Conservation (phyloP, 176 grass and related monocot species). For the Raddia guianensis region DNA sequence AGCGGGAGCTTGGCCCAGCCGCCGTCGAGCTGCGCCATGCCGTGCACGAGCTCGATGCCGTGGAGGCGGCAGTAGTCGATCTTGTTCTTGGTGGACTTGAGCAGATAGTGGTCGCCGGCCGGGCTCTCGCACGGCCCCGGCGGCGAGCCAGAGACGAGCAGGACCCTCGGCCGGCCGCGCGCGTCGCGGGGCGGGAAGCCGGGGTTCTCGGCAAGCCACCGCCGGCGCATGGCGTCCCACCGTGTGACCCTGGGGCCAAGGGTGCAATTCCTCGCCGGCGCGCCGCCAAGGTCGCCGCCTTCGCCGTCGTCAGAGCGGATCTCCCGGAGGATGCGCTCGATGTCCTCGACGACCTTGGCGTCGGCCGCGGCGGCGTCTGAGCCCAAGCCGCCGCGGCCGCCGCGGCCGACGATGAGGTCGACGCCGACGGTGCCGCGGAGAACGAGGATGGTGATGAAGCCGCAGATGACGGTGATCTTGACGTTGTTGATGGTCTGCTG, state of each 20-base stretch:
- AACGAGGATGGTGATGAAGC: conserved; percentile 56
- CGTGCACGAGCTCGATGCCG: conserved; percentile 61
- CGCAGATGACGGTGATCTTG: conserved; percentile 51
- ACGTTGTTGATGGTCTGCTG: conserved; percentile 54
- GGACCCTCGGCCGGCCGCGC: conserved; percentile 35
- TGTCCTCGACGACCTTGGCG: conserved; percentile 39
- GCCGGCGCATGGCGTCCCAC: conserved; percentile 59
- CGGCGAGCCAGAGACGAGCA: conserved; percentile 56
- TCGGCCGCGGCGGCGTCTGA: background rate
- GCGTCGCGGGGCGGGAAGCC: conserved; percentile 51
- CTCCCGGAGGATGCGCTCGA: conserved; percentile 57
- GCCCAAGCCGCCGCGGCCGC: background rate
- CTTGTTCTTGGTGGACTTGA: conserved; percentile 71
- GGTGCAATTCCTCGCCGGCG: conserved; percentile 33
- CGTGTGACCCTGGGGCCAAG: conserved; percentile 53
- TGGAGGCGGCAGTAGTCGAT: conserved; percentile 70
- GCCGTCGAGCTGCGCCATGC: conserved; percentile 45
- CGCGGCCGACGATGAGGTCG: conserved; percentile 21
- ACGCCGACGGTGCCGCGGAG: conserved; percentile 60
- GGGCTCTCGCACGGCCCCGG: conserved; percentile 49
- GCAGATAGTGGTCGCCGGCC: conserved; percentile 55
- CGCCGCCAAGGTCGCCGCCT: background rate
- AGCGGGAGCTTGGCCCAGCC: conserved; percentile 64
- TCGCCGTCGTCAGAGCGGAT: conserved; percentile 46
- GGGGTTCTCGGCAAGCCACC: conserved; percentile 56